A percentile compares a stretch with the other conserved stretches of the same genome.
Conservation (phyloP, 345 rosid species). For the Eutrema japonicum region DNA sequence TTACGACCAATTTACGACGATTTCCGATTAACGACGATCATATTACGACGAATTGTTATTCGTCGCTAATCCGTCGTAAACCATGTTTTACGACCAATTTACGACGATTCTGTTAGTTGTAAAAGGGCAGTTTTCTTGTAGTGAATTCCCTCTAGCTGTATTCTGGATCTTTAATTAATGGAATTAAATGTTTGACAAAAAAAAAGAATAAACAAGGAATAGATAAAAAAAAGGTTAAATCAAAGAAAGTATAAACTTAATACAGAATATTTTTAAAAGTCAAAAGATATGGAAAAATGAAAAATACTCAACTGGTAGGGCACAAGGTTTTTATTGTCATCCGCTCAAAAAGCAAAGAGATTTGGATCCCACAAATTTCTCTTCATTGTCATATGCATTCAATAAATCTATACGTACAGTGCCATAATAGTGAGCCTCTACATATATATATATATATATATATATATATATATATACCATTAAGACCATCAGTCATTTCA, state of each 20-base stretch:
- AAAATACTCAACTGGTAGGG: constrained; percentile 33
- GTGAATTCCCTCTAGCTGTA: too few relatives aligned
- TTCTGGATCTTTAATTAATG: too few relatives aligned
- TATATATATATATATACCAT: constrained; percentile 33
- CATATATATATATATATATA: constrained; percentile 33
- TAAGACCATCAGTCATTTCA: constrained; percentile 22
- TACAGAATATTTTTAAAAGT: too few relatives aligned
- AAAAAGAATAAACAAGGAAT: not conserved
- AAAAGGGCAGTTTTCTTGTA: too few relatives aligned
- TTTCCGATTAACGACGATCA: too few relatives aligned
- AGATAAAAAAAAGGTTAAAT: too few relatives aligned
- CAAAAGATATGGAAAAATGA: not conserved
- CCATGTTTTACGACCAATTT: too few relatives aligned
- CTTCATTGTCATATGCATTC: constrained; percentile 22
- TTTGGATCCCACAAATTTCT: constrained; percentile 3
- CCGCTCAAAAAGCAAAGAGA: constrained; percentile 23
- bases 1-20: too few relatives aligned
- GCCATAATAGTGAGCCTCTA: constrained; percentile 6
- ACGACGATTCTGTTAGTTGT: too few relatives aligned
- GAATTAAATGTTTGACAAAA: too few relatives aligned
- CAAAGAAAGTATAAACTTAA: not conserved
- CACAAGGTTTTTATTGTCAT: constrained; percentile 18
- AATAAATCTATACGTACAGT: constrained; percentile 23
- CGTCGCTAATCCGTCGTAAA: too few relatives aligned
- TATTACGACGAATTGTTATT: too few relatives aligned